A percentile compares a stretch with the other conserved stretches of the same genome.
These are phyloP conservation scores for Chalara sp. DNA, from an alignment of 2,329 filamentous ascomycete genomes.

Conservation along the genomic window DNA sequence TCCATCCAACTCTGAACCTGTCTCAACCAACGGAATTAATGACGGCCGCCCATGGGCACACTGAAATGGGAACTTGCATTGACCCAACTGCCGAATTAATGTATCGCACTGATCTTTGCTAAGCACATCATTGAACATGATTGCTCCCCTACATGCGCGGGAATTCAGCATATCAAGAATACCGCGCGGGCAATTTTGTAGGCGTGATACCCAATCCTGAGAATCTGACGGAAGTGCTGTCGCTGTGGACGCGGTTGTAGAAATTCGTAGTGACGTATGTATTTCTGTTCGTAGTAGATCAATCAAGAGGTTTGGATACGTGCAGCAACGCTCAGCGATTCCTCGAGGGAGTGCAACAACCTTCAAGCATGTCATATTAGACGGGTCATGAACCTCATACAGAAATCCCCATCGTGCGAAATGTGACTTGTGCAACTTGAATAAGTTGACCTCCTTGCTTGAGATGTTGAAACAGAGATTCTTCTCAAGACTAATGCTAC, in stretches of 20 bases:
- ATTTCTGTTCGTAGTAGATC: slow-evolving; percentile 69
- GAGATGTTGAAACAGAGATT: slow-evolving; percentile 61
- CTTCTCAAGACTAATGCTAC: slow-evolving; percentile 37
- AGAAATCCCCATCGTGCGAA: slow-evolving; percentile 71
- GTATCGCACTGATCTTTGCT: slow-evolving; percentile 47
- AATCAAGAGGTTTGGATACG: slow-evolving; percentile 65
- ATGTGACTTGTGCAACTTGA: slow-evolving; percentile 44
- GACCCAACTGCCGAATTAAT: slow-evolving; percentile 50
- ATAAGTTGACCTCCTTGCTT: slow-evolving; percentile 48
- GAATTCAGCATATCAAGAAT: slow-evolving; percentile 74
- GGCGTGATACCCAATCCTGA: slow-evolving; percentile 48
- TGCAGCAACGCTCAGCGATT: slow-evolving; percentile 69
- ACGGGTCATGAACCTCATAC: slow-evolving; percentile 25
- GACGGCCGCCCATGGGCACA: slow-evolving; percentile 74
- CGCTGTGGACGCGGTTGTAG: background rate
- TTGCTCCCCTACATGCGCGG: slow-evolving; percentile 68
- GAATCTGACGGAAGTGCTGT: slow-evolving; percentile 5
- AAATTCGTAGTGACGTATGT: slow-evolving; percentile 42
- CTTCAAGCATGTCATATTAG: slow-evolving; percentile 27
- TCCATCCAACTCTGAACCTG: slow-evolving; percentile 19
- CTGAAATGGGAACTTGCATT: slow-evolving; percentile 69
- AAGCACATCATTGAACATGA: slow-evolving; percentile 79
- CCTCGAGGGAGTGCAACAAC: slow-evolving; percentile 59
- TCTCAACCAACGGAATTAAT: slow-evolving; percentile 54
- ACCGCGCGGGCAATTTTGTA: slow-evolving; percentile 65